These are phyloP conservation scores for Coleophoma cylindrospora DNA, from an alignment of 2,329 filamentous ascomycete genomes.

Conservation along the genomic window DNA sequence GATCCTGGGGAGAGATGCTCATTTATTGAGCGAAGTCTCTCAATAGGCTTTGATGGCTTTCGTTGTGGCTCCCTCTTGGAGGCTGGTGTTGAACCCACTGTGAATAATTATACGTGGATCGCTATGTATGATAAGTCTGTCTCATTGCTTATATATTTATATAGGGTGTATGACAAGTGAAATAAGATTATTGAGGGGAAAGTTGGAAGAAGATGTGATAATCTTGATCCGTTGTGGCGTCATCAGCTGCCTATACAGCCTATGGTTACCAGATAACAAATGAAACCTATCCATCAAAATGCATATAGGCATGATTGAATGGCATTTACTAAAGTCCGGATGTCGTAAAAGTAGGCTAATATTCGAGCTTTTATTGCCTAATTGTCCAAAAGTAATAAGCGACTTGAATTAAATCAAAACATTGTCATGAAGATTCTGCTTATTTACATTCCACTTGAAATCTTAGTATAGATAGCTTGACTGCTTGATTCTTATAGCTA, in stretches of 20 bases:
- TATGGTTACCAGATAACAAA: background rate
- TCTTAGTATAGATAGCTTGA: too few relatives aligned
- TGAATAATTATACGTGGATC: background rate
- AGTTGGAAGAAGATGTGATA: background rate
- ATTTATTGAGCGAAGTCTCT: background rate
- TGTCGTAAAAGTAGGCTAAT: background rate
- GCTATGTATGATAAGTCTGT: background rate
- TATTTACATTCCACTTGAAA: too few relatives aligned
- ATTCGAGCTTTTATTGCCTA: background rate
- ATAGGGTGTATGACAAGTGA: background rate
- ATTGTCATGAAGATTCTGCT: too few relatives aligned
- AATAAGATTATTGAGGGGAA: background rate
- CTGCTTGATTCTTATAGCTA: too few relatives aligned
- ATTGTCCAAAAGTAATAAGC: too few relatives aligned
- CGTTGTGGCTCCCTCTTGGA: background rate
- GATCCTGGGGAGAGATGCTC: background rate
- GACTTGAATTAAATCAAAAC: too few relatives aligned
- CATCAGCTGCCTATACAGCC: background rate
- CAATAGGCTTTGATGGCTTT: background rate
- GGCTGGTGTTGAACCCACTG: background rate
- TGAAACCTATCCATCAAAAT: background rate
- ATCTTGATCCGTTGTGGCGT: background rate
- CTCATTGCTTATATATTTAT: background rate
- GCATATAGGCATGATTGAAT: background rate
- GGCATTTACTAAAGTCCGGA: background rate